Base-by-base conservation (phyloP, 2,329 filamentous ascomycete genomes). In the Basipetospora chlamydospora region DNA sequence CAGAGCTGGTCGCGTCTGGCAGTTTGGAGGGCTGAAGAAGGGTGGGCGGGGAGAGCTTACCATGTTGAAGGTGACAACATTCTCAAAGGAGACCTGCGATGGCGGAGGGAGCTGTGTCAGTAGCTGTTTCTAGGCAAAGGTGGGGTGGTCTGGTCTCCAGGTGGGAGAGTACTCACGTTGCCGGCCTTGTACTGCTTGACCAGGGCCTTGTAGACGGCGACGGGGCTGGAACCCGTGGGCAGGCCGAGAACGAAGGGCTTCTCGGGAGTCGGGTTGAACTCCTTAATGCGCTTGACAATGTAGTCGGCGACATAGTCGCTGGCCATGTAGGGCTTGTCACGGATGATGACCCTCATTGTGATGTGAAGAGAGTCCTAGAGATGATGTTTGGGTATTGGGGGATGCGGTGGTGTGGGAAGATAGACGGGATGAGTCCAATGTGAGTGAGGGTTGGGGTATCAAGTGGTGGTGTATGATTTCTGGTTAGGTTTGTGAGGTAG, bases 51-150 rank as follows among this genome's bases (percentile, higher is more conserved):
- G 28, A 5, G 28, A 17, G 21, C 21, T 33, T 67, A 80, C 77
- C 84, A 90, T 90, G 59, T 90, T 90, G 67, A 92, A 92, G 18
- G 84, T 92, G 52, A 90, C 72, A 49, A 92, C 82, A 78, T 92
- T 73, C 51, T 79, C 77, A 55, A 92, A 92, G 1, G 83, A 88
- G 49, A 92, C 77, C 52, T 83, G 53, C 46, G 13, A 18, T 13
- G 12, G 20, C n/a, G 16, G 16, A 32, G 30, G 26, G n/a, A n/a
- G n/a, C n/a, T n/a, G n/a, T n/a, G n/a, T n/a, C n/a, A n/a, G n/a
- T n/a, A n/a, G n/a, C n/a, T n/a, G n/a, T n/a, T n/a, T n/a, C n/a
- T n/a, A n/a, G n/a, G n/a, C n/a, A n/a, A n/a, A n/a, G n/a, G n/a
- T n/a, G n/a, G n/a, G n/a, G n/a, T n/a, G n/a, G n/a, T n/a, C n/a